phyloP scores from a whole-genome alignment of 257 asterid species.

The Solanum arcanum region DNA sequence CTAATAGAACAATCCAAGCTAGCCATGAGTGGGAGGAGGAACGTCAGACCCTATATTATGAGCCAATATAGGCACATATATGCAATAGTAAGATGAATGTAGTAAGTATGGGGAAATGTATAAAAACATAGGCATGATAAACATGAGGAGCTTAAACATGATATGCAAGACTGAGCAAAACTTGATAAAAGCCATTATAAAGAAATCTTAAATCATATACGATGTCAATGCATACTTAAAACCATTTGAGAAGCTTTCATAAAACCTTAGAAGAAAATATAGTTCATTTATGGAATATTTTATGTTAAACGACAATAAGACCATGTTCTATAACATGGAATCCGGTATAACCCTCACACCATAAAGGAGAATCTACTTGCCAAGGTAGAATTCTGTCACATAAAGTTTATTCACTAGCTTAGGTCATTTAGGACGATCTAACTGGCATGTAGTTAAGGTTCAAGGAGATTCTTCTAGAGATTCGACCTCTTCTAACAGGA shows the following conservation, averaged over 20 bases:
- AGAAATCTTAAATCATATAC: not conserved
- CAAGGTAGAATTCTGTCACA: not conserved
- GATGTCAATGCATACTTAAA: not conserved
- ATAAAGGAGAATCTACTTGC: not conserved
- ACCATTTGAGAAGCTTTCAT: not conserved
- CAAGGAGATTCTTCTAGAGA: too few species aligned
- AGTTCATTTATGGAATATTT: not conserved
- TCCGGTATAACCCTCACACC: not conserved
- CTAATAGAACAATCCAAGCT: not conserved
- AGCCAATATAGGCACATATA: not conserved
- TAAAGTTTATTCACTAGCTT: not conserved
- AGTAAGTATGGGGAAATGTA: not conserved
- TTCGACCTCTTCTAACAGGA: too few species aligned
- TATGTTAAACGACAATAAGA: not conserved
- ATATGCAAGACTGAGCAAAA: not conserved
- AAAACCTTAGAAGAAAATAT: not conserved
- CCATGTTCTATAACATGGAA: not conserved
- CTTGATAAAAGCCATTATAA: too few species aligned
- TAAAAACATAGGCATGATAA: not conserved
- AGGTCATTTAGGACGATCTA: not conserved
- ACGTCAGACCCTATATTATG: not conserved
- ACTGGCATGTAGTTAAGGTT: too few species aligned
- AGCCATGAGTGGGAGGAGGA: not conserved
- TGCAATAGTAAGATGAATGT: not conserved
- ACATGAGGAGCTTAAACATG: not conserved